Percentiles rank a stretch among this genome's conserved stretches.
These are phyloP conservation scores for Phytophthora hybrid DNA, from an alignment of 352 stramenopile species.

Conservation along the genomic window DNA sequence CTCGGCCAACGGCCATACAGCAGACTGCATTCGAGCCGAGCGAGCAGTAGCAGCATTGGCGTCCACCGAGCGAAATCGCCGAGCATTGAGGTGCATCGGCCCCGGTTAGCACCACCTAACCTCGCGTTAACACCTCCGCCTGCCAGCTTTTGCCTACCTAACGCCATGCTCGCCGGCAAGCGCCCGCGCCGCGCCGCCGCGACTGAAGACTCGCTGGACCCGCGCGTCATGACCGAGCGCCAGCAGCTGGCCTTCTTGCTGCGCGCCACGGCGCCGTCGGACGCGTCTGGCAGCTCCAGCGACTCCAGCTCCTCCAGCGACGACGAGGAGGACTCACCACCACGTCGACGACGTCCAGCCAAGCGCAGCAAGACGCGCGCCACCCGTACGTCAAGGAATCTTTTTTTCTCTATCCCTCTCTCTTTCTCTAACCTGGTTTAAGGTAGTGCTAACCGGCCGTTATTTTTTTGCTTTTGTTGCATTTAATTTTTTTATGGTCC, in stretches of 20 bases:
- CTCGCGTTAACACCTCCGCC: neutral
- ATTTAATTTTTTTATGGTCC: conserved; percentile 9
- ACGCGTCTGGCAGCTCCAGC: conserved; percentile 42
- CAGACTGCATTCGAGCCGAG: conserved; percentile 18
- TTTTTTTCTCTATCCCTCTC: neutral
- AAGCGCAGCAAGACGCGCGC: conserved; percentile 42
- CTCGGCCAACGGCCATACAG: conserved; percentile 41
- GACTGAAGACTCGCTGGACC: conserved; percentile 49
- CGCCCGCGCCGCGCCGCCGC: conserved; percentile 36
- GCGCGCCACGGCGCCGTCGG: conserved; percentile 72
- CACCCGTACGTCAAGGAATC: conserved; percentile 23
- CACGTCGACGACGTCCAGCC: conserved; percentile 31
- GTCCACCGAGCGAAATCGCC: conserved; percentile 41
- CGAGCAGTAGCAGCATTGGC: conserved; percentile 33
- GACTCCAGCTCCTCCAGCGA: conserved; percentile 42
- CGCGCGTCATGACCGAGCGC: conserved; percentile 84
- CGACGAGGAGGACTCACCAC: conserved; percentile 34
- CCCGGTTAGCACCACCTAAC: neutral
- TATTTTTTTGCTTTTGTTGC: conserved; percentile 21
- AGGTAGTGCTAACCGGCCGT: conserved; percentile 2
- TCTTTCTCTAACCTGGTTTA: neutral
- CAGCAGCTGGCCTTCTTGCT: conserved; percentile 87
- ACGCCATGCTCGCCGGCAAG: conserved; percentile 38
- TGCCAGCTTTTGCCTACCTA: neutral
- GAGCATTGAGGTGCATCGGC: conserved; percentile 36